Evolutionary conservation across 202 grass and related monocot species (phyloP), one percentile per base, ranked within the genome.

Genomic region (Dendrocalamus latiflorus): DNA sequence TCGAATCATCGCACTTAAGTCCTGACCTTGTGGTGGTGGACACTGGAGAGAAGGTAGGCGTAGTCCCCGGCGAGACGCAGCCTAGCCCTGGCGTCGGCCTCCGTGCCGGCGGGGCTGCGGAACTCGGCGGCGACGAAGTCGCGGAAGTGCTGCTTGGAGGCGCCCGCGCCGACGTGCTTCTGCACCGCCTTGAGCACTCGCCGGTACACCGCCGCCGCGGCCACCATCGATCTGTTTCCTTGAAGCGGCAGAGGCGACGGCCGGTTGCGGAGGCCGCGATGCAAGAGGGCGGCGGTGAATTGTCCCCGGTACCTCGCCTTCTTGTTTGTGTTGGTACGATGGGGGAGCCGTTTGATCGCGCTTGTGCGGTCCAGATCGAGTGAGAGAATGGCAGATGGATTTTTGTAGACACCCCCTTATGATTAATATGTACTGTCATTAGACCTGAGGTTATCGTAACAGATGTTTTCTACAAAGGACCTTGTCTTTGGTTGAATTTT

Each of bases 121-220:
- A 94, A 97, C 82, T 93, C 92, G 18, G 86, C 60, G 11, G 87
- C 86, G 6, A 94, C 66, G 75, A 89, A 94, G 68, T 94, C 81
- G 85, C 92, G 89, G 83, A 90, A 94, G 65, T 93, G 86, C 38
- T 68, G 71, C 78, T 94, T 97, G 33, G 36, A 80, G 22, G 66
- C 86, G 33, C 76, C 75, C 1, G 42, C 37, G 44, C 90, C 82
- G 78, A 91, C 82, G 72, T 91, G 88, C 70, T 91, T 97, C 34
- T 91, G 65, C 69, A 97, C 90, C 72, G 92, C 95, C 84, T 85
- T 98, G 39, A 94, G 84, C 53, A 93, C 85, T 72, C 66, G 84
- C 48, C 88, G 68, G 79, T 97, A 94, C 24, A 63, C 88, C 20
- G 65, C 58, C 50, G 84, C 60, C 26, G 78, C 68, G 67, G 59